Percentiles rank a stretch among this genome's conserved stretches.
These are phyloP conservation scores for Venturia carpophila DNA, from an alignment of 2,329 filamentous ascomycete genomes.

Conservation along the genomic window DNA sequence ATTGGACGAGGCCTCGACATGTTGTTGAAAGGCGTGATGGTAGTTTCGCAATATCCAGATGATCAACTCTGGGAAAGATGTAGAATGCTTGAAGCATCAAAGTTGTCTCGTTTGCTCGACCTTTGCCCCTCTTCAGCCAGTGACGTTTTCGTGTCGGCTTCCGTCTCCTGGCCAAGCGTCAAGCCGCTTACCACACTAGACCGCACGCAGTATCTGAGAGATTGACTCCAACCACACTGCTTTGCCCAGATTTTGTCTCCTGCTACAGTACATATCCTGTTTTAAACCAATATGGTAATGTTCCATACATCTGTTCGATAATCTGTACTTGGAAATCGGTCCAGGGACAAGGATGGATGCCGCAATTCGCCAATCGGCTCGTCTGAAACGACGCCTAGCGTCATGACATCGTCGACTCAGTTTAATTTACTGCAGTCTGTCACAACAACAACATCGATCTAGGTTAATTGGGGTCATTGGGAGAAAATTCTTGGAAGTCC, in stretches of 20 bases:
- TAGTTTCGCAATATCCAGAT: too few relatives aligned
- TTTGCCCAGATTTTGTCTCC: too few relatives aligned
- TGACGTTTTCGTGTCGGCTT: conserved; percentile 8
- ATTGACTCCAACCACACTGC: background rate
- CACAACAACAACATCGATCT: background rate
- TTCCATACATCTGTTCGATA: background rate
- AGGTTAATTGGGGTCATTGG: background rate
- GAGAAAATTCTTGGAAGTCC: too few relatives aligned
- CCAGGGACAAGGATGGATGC: background rate
- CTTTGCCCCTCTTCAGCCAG: background rate
- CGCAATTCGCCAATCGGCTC: background rate
- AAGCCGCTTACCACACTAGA: background rate
- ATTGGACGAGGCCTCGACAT: conserved; percentile 3
- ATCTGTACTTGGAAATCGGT: background rate
- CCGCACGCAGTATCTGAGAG: background rate
- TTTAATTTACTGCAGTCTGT: conserved; percentile 2
- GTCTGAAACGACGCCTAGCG: background rate
- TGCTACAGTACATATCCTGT: too few relatives aligned
- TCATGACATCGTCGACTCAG: conserved; percentile 7
- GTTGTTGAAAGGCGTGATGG: too few relatives aligned
- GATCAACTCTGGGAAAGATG: background rate
- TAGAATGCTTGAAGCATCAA: background rate
- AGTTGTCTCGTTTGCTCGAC: background rate
- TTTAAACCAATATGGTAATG: too few relatives aligned
- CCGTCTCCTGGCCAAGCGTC: background rate